Conservation (phyloP, 2,329 filamentous ascomycete species). For the Cylindrodendrum hubeiense region DNA sequence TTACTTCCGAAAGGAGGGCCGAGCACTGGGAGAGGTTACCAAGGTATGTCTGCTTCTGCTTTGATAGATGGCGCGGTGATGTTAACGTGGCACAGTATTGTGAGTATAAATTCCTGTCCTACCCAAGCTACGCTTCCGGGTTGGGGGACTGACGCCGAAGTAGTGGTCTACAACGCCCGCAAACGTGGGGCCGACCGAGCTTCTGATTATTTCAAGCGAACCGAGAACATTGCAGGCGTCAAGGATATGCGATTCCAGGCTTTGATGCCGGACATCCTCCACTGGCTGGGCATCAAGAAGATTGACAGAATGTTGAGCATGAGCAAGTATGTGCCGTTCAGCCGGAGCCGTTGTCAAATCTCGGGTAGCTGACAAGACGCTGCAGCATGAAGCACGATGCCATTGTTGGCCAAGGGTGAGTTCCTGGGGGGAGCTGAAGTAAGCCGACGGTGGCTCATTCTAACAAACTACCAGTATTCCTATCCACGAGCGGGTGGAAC, state of each 20-base stretch:
- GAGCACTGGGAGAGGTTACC: slow-evolving; percentile 93
- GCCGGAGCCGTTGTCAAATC: slow-evolving; percentile 18
- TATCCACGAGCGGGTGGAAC: slow-evolving; percentile 89
- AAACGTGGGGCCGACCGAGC: slow-evolving; percentile 85
- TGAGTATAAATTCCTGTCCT: slow-evolving; percentile 26
- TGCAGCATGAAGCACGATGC: slow-evolving; percentile 90
- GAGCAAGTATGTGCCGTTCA: slow-evolving; percentile 80
- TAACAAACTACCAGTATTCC: slow-evolving; percentile 69
- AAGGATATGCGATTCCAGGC: slow-evolving; percentile 99
- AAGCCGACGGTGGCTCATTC: slow-evolving; percentile 10
- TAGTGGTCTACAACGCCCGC: slow-evolving; percentile 80
- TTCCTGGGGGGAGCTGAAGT: slow-evolving; percentile 23
- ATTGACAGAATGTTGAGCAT: slow-evolving; percentile 99
- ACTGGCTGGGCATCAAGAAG: slow-evolving; percentile 98
- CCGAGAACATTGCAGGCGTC: slow-evolving; percentile 98
- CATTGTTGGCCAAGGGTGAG: slow-evolving; percentile 83
- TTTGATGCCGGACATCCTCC: slow-evolving; percentile 96
- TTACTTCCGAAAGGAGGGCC: slow-evolving; percentile 98
- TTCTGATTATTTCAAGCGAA: slow-evolving; percentile 95
- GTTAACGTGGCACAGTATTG: slow-evolving; percentile 40
- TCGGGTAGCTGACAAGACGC: slow-evolving; percentile 48
- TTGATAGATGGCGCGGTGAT: not conserved
- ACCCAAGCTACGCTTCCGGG: slow-evolving; percentile 19
- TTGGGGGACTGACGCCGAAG: slow-evolving; percentile 34
- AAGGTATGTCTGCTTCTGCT: slow-evolving; percentile 72